Percentiles rank a stretch among this genome's conserved stretches.
phyloP scores from a whole-genome alignment of 2,329 filamentous ascomycete species.

The Phialophora verrucosa region DNA sequence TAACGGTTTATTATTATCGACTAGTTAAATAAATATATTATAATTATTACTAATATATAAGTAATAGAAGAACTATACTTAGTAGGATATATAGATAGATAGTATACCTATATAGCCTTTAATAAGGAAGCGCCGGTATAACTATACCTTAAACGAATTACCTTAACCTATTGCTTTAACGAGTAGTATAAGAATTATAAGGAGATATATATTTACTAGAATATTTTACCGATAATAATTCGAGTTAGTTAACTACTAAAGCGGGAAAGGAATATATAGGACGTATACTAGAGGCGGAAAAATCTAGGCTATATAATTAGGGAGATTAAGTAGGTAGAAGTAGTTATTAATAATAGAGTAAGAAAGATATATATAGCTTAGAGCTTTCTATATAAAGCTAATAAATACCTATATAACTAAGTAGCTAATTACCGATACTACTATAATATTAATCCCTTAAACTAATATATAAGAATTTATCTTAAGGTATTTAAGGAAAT shows the following conservation, averaged over 20 bases:
- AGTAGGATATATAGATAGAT: too few relatives aligned
- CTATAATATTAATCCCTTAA: neutral
- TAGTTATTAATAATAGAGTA: neutral
- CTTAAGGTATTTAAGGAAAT: neutral
- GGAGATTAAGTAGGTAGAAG: neutral
- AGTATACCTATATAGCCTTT: too few relatives aligned
- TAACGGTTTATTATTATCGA: too few relatives aligned
- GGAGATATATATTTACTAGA: neutral
- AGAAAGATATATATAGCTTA: neutral
- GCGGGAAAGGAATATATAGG: too few relatives aligned
- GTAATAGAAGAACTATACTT: too few relatives aligned
- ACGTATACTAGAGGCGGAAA: neutral
- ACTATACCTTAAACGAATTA: too few relatives aligned
- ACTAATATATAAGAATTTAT: neutral
- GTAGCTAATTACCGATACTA: neutral
- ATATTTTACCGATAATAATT: neutral
- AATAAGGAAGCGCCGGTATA: too few relatives aligned
- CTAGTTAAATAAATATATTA: too few relatives aligned
- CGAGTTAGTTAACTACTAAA: neutral
- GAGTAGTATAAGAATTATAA: neutral
- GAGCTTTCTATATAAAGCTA: neutral
- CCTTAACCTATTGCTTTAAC: too few relatives aligned
- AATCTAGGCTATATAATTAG: neutral
- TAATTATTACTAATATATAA: too few relatives aligned
- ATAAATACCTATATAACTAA: neutral